phyloP scores from a whole-genome alignment of 768 basidiomycete species.

The Cyclocybe aegerita region DNA sequence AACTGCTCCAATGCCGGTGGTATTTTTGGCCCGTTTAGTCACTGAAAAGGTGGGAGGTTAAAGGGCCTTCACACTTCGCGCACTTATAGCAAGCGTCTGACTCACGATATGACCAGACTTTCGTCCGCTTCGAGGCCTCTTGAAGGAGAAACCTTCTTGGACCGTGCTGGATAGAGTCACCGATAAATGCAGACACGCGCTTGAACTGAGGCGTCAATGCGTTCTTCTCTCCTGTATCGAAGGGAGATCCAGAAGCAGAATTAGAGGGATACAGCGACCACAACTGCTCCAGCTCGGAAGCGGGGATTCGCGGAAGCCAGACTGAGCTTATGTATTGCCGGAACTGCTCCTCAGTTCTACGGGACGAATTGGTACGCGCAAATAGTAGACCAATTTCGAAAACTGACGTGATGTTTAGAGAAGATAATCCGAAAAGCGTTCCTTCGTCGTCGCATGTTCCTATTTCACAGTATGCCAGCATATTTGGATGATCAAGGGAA shows the following conservation, averaged over 20 bases:
- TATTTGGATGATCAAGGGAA: background rate
- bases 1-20: constrained; percentile 43
- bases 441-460: constrained; percentile 58
- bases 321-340: constrained; percentile 16
- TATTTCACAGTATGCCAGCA: background rate
- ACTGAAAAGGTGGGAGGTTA: constrained; percentile 24
- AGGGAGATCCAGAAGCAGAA: constrained; percentile 46
- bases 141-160: constrained; percentile 50
- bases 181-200: constrained; percentile 47
- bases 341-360: constrained; percentile 22
- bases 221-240: constrained; percentile 40
- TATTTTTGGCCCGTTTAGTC: constrained; percentile 38
- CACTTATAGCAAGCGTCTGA: background rate
- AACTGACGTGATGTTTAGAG: constrained; percentile 42
- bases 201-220: constrained; percentile 49
- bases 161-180: constrained; percentile 50
- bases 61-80: constrained; percentile 5
- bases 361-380: background rate
- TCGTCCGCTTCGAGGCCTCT: constrained; percentile 34
- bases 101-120: constrained; percentile 42
- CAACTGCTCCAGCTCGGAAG: constrained; percentile 10
- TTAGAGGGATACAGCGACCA: constrained; percentile 28
- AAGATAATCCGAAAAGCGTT: constrained; percentile 43
- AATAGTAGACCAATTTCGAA: background rate
- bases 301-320: constrained; percentile 17